Base-by-base conservation (phyloP, 179 eudicot species). In the Carnegiea gigantea region DNA sequence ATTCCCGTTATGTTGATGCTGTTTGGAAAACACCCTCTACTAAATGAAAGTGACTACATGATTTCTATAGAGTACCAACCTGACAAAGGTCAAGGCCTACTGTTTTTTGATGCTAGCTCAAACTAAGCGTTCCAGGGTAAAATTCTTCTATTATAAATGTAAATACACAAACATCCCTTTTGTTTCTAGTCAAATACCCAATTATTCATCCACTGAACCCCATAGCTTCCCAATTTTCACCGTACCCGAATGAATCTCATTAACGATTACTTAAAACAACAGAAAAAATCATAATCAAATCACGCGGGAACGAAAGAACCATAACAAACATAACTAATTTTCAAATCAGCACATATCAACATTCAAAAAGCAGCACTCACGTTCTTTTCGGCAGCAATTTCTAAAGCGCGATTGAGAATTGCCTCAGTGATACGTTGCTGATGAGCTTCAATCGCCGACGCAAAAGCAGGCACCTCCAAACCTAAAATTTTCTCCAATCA, bases 391-490 rank as follows among this genome's bases (percentile, higher is more conserved):
- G 90, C 79, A 80, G 90, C 89, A 83, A 94, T 88, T 75, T 90
- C 83, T 65, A 88, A 71, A 77, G 95, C 93, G 74, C 88, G 92
- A 6, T 82, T 83, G n/a, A 94, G 65, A 10, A 92, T 87, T n/a
- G 98, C 95, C 33, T 90, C 89, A 30, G 95, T 86, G 54, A 92
- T 87, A 53, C 93, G 92, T 49, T 77, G 72, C 88, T 90, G 95
- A 60, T 94, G 97, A 77, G 92, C 92, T 87, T 88, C 95, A 70
- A 94, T 90, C 0, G 95, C 97, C 33, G 92, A 93, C 60, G 91
- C 77, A 84, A 94, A 91, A 43, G 97, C 97, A 9, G 98, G 98
- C 78, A 94, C 98, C 81, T 93, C 97, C 83, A 90, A 9, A 82
- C 88, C 91, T 86, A 77, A 30, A 11, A 28, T 33, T 36, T 30